Evolutionary conservation across 768 basidiomycete genomes (phyloP), one percentile per base, ranked within the genome.

Genomic region (Naganishia randhawae): DNA sequence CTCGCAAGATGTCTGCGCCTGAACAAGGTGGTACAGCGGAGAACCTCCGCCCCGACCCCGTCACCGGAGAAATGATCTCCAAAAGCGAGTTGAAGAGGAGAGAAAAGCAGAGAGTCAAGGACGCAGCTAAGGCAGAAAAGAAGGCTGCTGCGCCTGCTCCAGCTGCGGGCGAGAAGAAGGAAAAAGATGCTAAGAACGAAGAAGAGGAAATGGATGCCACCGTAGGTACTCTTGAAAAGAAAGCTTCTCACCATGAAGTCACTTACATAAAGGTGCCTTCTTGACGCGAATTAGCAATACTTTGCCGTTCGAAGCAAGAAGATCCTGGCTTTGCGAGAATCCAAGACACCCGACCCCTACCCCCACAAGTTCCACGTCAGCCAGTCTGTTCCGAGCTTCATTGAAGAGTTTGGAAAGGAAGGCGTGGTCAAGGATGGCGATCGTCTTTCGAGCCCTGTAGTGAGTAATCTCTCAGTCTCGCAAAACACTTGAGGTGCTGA

Each of bases 321-420:
- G 73, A 92, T 99, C 74, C 85, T 87, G 71, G 86, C 87, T 73
- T 86, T 99, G 71, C 89, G 91, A 81, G 84, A 88, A 77, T 89
- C 90, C 32, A 89, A 89, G 78, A 80, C 85, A 8, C 95, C 94
- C 1, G 90, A 94, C 79, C 96, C 96, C 1, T 99, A 98, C 83
- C 96, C 96, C 8, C 96, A 99, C 88, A 99, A 99, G 86, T 99
- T 99, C 82, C 80, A 95, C 73, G 94, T 97, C 25, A 83, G 88
- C 66, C 83, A 81, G 70, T 91, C 91, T 9, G 83, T 99, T 76
- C 82, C 86, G 2, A 76, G 82, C 5, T 99, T 88, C 81, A 85
- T 98, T 78, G 78, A 83, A 5, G 81, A 84, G 65, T 98, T 91
- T 74, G 89, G 90, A 31, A 27, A 73, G 9, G 89, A 91, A 57